These are phyloP conservation scores for Trypanosoma melophagium DNA, from an alignment of 208 protist genomes.

Conservation along the genomic window DNA sequence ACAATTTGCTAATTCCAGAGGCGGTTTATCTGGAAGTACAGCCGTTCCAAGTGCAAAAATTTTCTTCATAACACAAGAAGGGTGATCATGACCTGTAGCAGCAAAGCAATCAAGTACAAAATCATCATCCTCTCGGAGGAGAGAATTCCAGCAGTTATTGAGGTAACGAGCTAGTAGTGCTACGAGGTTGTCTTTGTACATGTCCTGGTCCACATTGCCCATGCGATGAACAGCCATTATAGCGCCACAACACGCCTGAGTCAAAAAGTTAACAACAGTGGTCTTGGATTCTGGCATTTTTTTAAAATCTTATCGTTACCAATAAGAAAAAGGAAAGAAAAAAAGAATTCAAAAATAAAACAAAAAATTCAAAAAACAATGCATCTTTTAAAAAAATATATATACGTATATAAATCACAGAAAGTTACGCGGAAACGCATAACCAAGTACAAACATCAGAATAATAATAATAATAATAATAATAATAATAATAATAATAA, in stretches of 20 bases:
- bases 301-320: not conserved
- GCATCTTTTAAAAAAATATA: slow-evolving; percentile 1
- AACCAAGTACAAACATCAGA: too few species aligned
- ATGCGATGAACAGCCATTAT: slow-evolving; percentile 28
- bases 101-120: slow-evolving; percentile 19
- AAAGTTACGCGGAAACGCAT: too few species aligned
- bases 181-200: slow-evolving; percentile 30
- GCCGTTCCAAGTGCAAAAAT: slow-evolving; percentile 24
- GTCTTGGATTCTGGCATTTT: slow-evolving; percentile 12
- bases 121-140: slow-evolving; percentile 24
- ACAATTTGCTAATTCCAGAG: slow-evolving; percentile 6
- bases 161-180: slow-evolving; percentile 20
- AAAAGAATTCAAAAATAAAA: slow-evolving; percentile 10
- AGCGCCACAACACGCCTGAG: slow-evolving; percentile 28
- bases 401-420: not conserved
- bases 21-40: slow-evolving; percentile 19
- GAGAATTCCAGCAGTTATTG: slow-evolving; percentile 32
- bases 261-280: slow-evolving; percentile 14
- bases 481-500: too few species aligned
- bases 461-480: too few species aligned
- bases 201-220: slow-evolving; percentile 8
- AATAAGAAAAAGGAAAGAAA: not conserved
- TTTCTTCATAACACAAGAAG: slow-evolving; percentile 23
- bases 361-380: not conserved
- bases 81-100: slow-evolving; percentile 15